Conservation (phyloP, 345 rosid genomes). For the Lepidium africanum region DNA sequence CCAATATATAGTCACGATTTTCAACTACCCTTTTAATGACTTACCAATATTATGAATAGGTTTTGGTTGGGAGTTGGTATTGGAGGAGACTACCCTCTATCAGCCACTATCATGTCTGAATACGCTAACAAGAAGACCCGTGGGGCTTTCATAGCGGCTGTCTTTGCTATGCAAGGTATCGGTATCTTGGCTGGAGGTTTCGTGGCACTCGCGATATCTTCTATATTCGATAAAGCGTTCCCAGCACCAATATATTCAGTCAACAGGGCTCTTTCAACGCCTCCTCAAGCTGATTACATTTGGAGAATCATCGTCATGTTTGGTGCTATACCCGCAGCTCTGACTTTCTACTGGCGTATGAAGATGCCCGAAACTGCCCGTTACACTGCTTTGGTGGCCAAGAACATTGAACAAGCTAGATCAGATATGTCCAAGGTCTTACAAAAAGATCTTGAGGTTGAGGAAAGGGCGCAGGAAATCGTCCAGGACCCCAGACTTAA, state of each 20-base stretch:
- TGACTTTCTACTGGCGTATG: conserved; percentile 69
- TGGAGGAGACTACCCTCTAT: conserved; percentile 83
- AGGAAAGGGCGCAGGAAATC: conserved; percentile 33
- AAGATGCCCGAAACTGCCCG: conserved; percentile 86
- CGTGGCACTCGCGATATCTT: conserved; percentile 37
- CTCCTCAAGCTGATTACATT: conserved; percentile 49
- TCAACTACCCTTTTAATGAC: no score
- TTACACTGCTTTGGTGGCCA: conserved; percentile 69
- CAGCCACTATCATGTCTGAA: conserved; percentile 73
- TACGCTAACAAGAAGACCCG: conserved; percentile 74
- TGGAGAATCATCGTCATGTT: conserved; percentile 63
- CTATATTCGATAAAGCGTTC: conserved; percentile 27
- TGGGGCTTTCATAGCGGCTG: conserved; percentile 71
- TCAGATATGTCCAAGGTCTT: conserved; percentile 69
- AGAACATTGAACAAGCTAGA: conserved; percentile 51
- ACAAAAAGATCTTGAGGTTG: conserved; percentile 44
- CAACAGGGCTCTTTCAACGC: conserved; percentile 40
- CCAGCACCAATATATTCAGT: conserved; percentile 36
- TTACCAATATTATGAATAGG: neutral
- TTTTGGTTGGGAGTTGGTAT: conserved; percentile 30
- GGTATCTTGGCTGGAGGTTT: conserved; percentile 66
- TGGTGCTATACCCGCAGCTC: conserved; percentile 56
- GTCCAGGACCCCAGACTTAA: conserved; percentile 22
- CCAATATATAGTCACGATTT: no score
- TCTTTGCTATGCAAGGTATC: conserved; percentile 80